Conservation (phyloP, 768 basidiomycete species). For the Lactarius trivialis region DNA sequence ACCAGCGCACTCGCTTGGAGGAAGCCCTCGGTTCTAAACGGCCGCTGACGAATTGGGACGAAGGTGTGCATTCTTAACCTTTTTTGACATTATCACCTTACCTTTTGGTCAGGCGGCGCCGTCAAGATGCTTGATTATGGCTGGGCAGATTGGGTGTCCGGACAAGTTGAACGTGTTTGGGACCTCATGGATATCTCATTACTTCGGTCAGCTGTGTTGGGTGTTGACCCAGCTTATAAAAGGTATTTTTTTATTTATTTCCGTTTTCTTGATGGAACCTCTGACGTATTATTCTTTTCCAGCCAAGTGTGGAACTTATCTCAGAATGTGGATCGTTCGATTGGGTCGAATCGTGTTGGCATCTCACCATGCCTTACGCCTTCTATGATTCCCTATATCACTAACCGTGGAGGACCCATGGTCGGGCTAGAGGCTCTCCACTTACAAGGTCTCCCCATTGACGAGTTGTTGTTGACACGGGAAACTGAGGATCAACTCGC, state of each 20-base stretch:
- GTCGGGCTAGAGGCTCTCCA: slow-evolving; percentile 88
- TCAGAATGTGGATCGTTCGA: slow-evolving; percentile 92
- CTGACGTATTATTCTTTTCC: slow-evolving; percentile 6
- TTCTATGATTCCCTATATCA: slow-evolving; percentile 94
- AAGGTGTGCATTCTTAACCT: slow-evolving; percentile 45
- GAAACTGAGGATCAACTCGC: slow-evolving; percentile 92
- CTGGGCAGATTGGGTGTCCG: slow-evolving; percentile 92
- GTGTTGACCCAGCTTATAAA: slow-evolving; percentile 82
- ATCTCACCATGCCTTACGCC: slow-evolving; percentile 93
- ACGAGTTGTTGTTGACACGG: slow-evolving; percentile 84
- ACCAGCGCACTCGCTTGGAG: slow-evolving; percentile 80
- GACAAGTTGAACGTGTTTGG: slow-evolving; percentile 92
- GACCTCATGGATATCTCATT: slow-evolving; percentile 91
- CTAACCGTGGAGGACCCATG: slow-evolving; percentile 94
- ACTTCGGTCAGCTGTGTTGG: slow-evolving; percentile 71
- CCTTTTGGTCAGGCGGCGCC: slow-evolving; percentile 53
- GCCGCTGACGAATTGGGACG: slow-evolving; percentile 89
- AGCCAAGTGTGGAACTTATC: slow-evolving; percentile 94
- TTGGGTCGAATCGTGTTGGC: slow-evolving; percentile 71
- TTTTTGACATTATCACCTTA: slow-evolving; percentile 5
- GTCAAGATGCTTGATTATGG: slow-evolving; percentile 84
- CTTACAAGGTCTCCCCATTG: slow-evolving; percentile 90
- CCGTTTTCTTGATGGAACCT: background rate
- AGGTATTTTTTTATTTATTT: slow-evolving; percentile 50
- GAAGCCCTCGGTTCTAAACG: slow-evolving; percentile 77